Evolutionary conservation across 441 rosid genomes (phyloP).

Genomic region (Gossypium davidsonii): DNA sequence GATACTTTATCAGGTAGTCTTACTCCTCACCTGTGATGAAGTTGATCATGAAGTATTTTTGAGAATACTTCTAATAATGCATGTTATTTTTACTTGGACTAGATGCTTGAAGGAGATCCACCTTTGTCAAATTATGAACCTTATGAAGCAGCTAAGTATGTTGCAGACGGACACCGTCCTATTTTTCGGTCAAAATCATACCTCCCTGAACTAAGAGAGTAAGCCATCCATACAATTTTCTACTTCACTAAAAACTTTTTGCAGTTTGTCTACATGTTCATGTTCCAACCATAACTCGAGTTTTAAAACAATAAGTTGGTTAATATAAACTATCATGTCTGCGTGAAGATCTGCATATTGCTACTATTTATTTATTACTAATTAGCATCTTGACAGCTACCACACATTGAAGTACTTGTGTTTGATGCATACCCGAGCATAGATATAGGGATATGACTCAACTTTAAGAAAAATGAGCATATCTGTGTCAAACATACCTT

Average conservation of each 20-base stretch:
- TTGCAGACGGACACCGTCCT: constrained; percentile 91
- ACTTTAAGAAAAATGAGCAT: not conserved
- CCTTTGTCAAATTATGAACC: constrained; percentile 80
- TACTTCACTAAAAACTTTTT: not conserved
- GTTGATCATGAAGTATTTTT: constrained; percentile 15
- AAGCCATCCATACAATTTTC: constrained; percentile 27
- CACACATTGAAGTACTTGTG: not conserved
- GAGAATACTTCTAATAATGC: constrained; percentile 20
- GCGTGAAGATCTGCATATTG: not conserved
- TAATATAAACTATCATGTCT: not conserved
- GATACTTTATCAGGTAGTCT: constrained; percentile 85
- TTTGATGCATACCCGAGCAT: not conserved
- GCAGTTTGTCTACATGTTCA: not conserved
- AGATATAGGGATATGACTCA: not conserved
- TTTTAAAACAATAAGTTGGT: constrained; percentile 6
- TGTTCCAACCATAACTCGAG: not conserved
- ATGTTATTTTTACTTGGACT: constrained; percentile 18
- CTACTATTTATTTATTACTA: not conserved
- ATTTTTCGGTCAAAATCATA: constrained; percentile 69
- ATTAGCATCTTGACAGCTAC: not conserved
- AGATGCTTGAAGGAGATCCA: constrained; percentile 99
- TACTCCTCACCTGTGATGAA: not conserved
- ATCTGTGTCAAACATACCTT: not conserved
- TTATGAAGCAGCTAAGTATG: constrained; percentile 91
- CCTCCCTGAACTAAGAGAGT: constrained; percentile 75